Conservation (phyloP, 1,284 basidiomycete species). For the Ceratobasidium sp. region DNA sequence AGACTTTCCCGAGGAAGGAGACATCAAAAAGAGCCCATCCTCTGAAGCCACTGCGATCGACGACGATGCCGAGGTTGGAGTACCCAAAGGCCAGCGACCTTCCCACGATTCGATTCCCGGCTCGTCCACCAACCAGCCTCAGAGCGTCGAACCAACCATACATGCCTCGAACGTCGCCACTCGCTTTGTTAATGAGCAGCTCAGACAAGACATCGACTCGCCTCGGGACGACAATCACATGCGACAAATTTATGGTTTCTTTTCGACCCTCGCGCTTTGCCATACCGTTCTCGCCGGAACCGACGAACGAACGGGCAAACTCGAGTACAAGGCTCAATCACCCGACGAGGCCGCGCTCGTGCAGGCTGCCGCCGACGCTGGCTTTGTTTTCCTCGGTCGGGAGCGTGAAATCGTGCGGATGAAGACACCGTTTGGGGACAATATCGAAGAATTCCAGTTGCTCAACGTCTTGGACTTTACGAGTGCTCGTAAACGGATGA, state of each 20-base stretch:
- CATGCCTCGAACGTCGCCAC: slow-evolving; percentile 43
- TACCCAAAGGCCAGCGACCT: slow-evolving; percentile 3
- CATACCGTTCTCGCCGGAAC: slow-evolving; percentile 91
- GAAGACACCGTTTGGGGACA: slow-evolving; percentile 79
- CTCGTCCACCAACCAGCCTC: slow-evolving; percentile 16
- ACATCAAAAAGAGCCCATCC: slow-evolving; percentile 41
- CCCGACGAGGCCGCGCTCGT: slow-evolving; percentile 99
- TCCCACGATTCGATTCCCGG: slow-evolving; percentile 31
- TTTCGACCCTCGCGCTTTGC: slow-evolving; percentile 91
- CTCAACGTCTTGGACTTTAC: slow-evolving; percentile 97
- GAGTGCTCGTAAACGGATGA: slow-evolving; percentile 95
- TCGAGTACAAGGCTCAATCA: slow-evolving; percentile 95
- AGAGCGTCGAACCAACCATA: slow-evolving; percentile 1
- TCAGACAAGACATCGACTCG: slow-evolving; percentile 57
- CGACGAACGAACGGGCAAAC: slow-evolving; percentile 65
- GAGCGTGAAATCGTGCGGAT: slow-evolving; percentile 81
- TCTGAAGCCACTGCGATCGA: slow-evolving; percentile 1
- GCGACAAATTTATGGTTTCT: slow-evolving; percentile 84
- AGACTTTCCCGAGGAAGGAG: slow-evolving; percentile 47
- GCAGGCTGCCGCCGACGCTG: slow-evolving; percentile 94
- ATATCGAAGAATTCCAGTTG: slow-evolving; percentile 85
- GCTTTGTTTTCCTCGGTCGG: slow-evolving; percentile 90
- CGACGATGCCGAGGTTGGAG: slow-evolving; percentile 15
- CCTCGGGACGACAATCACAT: slow-evolving; percentile 61
- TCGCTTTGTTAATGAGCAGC: slow-evolving; percentile 64